Conservation (phyloP, 192 early-diverging fungal species). For the Gaertneriomyces semiglobifer region DNA sequence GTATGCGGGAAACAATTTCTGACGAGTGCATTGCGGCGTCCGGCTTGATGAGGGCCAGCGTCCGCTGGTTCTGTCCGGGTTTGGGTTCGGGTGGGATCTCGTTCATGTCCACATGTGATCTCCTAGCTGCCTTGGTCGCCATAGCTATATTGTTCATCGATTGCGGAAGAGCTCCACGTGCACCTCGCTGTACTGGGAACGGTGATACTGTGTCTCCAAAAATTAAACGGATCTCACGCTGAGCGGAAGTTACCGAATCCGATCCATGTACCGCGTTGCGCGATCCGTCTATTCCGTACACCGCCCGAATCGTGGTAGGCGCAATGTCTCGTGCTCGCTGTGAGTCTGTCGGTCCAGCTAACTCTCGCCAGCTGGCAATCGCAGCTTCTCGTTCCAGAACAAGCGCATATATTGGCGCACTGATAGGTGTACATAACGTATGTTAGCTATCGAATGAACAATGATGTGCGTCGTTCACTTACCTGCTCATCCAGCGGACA, state of each 20-base stretch:
- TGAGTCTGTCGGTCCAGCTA: constrained; percentile 55
- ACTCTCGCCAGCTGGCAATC: constrained; percentile 41
- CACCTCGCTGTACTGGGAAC: constrained; percentile 16
- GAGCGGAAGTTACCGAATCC: constrained; percentile 42
- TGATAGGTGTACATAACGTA: constrained; percentile 3
- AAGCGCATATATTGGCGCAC: constrained; percentile 31
- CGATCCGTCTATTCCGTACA: constrained; percentile 49
- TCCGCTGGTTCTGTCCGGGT: constrained; percentile 24
- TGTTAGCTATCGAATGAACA: constrained; percentile 12
- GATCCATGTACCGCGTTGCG: constrained; percentile 58
- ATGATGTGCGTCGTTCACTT: constrained; percentile 23
- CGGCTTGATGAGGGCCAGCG: constrained; percentile 41
- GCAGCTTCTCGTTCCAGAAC: constrained; percentile 41
- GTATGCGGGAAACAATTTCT: constrained; percentile 30
- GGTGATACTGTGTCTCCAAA: constrained; percentile 20
- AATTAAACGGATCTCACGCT: constrained; percentile 34
- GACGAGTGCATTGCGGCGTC: constrained; percentile 32
- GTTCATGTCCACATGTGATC: too few species aligned
- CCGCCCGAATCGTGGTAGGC: constrained; percentile 40
- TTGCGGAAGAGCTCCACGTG: constrained; percentile 1
- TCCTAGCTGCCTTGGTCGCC: too few species aligned
- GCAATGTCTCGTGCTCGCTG: constrained; percentile 49
- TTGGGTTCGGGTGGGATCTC: too few species aligned
- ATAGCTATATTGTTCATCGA: background rate
- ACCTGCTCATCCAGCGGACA: constrained; percentile 53